phyloP scores from a whole-genome alignment of 2,329 filamentous ascomycete species.

The Trichothecium roseum region DNA sequence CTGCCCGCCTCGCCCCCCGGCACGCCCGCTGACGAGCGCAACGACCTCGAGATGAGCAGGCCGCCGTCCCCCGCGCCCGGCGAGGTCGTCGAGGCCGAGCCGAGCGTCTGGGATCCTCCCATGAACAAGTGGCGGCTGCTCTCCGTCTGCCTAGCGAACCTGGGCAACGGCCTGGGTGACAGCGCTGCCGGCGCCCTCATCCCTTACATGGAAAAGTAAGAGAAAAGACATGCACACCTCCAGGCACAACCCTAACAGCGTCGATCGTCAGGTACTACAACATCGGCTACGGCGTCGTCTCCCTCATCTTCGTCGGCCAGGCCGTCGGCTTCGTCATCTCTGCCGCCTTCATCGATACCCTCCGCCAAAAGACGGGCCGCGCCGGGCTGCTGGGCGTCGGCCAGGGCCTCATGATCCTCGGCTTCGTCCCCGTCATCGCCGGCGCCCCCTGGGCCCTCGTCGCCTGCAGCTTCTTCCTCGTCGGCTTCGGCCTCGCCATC shows the following conservation, averaged over 20 bases:
- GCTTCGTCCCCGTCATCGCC: slow-evolving; percentile 54
- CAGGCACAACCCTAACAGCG: too few species aligned
- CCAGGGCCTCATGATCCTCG: slow-evolving; percentile 44
- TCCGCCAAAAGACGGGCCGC: slow-evolving; percentile 54
- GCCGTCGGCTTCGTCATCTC: slow-evolving; percentile 67
- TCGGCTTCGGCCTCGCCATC: slow-evolving; percentile 48
- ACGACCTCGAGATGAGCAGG: slow-evolving; percentile 42
- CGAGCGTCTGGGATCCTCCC: slow-evolving; percentile 47
- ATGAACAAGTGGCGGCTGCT: slow-evolving; percentile 64
- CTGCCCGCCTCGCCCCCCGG: slow-evolving; percentile 4
- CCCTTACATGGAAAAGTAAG: slow-evolving; percentile 65
- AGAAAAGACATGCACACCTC: too few species aligned
- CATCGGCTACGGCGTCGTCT: slow-evolving; percentile 70
- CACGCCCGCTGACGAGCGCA: slow-evolving; percentile 4
- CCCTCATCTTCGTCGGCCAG: slow-evolving; percentile 71
- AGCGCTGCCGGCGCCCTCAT: slow-evolving; percentile 68
- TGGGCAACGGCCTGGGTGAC: slow-evolving; percentile 65
- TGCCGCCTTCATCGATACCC: slow-evolving; percentile 56
- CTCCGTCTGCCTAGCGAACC: slow-evolving; percentile 52
- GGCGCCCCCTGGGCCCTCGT: slow-evolving; percentile 62
- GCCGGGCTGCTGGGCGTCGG: slow-evolving; percentile 51
- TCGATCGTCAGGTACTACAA: slow-evolving; percentile 43
- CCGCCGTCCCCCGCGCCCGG: slow-evolving; percentile 31
- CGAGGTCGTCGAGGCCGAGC: slow-evolving; percentile 34
- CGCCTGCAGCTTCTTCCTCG: slow-evolving; percentile 57